phyloP scores from a whole-genome alignment of 371 early-diverging fungal genomes.

The Mucor saturninus region DNA sequence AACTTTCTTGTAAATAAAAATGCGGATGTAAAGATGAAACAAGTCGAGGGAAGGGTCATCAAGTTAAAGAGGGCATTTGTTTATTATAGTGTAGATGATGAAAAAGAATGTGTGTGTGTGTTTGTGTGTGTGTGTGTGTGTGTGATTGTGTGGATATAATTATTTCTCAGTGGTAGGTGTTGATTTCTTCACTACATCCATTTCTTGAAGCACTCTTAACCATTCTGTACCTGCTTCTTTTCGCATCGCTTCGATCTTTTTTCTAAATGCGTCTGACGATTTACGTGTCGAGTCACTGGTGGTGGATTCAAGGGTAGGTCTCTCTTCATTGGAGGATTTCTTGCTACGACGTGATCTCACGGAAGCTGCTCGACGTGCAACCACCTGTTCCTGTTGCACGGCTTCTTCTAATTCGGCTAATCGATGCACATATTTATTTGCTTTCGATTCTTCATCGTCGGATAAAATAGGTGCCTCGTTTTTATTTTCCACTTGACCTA shows the following conservation, averaged over 20 bases:
- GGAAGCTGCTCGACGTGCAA: constrained; percentile 31
- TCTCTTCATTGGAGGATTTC: constrained; percentile 21
- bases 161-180: neutral
- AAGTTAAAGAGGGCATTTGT: too few relatives aligned
- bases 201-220: constrained; percentile 66
- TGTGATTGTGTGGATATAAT: neutral
- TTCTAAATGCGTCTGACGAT: constrained; percentile 49
- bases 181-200: constrained; percentile 44
- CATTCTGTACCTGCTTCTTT: constrained; percentile 68
- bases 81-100: too few relatives aligned
- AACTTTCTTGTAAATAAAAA: neutral
- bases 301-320: neutral
- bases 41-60: too few relatives aligned
- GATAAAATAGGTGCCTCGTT: constrained; percentile 16
- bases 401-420: constrained; percentile 49
- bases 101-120: too few relatives aligned
- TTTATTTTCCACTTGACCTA: constrained; percentile 27
- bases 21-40: too few relatives aligned
- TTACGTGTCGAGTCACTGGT: constrained; percentile 12
- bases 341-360: constrained; percentile 39
- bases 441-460: constrained; percentile 16
- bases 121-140: neutral
- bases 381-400: constrained; percentile 30
- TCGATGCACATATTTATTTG: constrained; percentile 47
- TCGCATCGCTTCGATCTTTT: constrained; percentile 64